Evolutionary conservation across 1,139 yeast species (phyloP).

Genomic region (Taiozyma sp.): DNA sequence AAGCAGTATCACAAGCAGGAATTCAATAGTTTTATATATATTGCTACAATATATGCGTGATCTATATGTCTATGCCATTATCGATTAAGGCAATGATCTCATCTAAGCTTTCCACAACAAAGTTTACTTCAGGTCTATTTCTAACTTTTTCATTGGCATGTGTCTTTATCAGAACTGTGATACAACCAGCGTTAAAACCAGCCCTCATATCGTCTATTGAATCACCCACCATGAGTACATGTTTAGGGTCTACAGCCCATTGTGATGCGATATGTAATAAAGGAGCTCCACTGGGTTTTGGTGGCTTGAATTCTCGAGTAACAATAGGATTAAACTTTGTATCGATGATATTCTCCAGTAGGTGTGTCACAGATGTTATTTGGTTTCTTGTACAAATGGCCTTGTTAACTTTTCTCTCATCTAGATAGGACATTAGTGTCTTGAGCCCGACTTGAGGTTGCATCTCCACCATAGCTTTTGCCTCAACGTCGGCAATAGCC

Average conservation of each 20-base stretch:
- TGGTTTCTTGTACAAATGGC: conserved; percentile 58
- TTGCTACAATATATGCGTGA: neutral
- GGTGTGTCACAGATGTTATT: conserved; percentile 43
- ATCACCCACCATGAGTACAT: conserved; percentile 66
- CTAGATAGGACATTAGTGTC: conserved; percentile 15
- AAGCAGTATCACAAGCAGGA: too few relatives aligned
- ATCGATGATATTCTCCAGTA: conserved; percentile 38
- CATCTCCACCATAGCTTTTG: conserved; percentile 55
- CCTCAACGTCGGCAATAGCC: conserved; percentile 46
- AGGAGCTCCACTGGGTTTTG: conserved; percentile 63
- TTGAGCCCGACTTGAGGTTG: conserved; percentile 45
- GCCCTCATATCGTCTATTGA: conserved; percentile 61
- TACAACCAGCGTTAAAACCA: conserved; percentile 54
- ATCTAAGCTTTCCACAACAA: conserved; percentile 35
- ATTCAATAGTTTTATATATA: too few relatives aligned
- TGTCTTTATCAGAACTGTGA: conserved; percentile 46
- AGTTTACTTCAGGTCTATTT: conserved; percentile 37
- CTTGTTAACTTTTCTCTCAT: conserved; percentile 31
- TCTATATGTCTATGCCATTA: conserved; percentile 24
- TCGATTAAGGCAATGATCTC: conserved; percentile 38
- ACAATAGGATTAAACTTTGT: conserved; percentile 46
- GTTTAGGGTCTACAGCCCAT: conserved; percentile 40
- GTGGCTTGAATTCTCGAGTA: conserved; percentile 58
- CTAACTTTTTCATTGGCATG: conserved; percentile 39
- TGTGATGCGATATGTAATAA: conserved; percentile 43